A percentile compares a stretch with the other conserved stretches of the same genome.
These are phyloP conservation scores for Neocatenulostroma microsporum DNA, from an alignment of 2,329 filamentous ascomycete species.

Conservation along the genomic window DNA sequence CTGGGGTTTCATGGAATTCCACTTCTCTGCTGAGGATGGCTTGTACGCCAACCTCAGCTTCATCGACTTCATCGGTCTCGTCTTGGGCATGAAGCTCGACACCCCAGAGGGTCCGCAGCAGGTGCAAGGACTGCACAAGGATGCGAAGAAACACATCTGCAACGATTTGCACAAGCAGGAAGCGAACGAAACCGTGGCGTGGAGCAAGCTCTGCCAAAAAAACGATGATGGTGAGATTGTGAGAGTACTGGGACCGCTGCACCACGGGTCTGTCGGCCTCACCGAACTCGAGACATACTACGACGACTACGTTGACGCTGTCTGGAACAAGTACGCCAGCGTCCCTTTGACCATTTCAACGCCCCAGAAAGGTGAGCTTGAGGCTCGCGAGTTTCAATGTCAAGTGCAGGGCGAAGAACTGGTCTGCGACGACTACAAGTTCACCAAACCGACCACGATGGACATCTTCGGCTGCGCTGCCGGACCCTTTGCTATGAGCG, in stretches of 20 bases:
- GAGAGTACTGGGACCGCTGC: slow-evolving; percentile 31
- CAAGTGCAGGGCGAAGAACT: slow-evolving; percentile 36
- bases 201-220: slow-evolving; percentile 51
- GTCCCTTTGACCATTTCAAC: slow-evolving; percentile 50
- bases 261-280: slow-evolving; percentile 35
- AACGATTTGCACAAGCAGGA: slow-evolving; percentile 45
- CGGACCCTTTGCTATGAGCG: slow-evolving; percentile 49
- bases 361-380: slow-evolving; percentile 50
- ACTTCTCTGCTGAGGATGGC: slow-evolving; percentile 37
- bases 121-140: slow-evolving; percentile 50
- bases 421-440: slow-evolving; percentile 39
- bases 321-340: slow-evolving; percentile 43
- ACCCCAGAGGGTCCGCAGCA: slow-evolving; percentile 24
- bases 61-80: slow-evolving; percentile 33
- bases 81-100: slow-evolving; percentile 46
- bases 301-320: slow-evolving; percentile 43
- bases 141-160: slow-evolving; percentile 50
- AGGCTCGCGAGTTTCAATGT: slow-evolving; percentile 47
- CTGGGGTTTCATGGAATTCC: slow-evolving; percentile 42
- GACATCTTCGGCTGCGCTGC: slow-evolving; percentile 64
- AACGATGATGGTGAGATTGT: slow-evolving; percentile 25
- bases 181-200: slow-evolving; percentile 46
- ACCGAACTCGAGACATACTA: slow-evolving; percentile 44
- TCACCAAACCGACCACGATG: slow-evolving; percentile 49
- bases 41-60: slow-evolving; percentile 36